Conservation (phyloP, 441 rosid genomes). For the Rhodomyrtus psidioides region DNA sequence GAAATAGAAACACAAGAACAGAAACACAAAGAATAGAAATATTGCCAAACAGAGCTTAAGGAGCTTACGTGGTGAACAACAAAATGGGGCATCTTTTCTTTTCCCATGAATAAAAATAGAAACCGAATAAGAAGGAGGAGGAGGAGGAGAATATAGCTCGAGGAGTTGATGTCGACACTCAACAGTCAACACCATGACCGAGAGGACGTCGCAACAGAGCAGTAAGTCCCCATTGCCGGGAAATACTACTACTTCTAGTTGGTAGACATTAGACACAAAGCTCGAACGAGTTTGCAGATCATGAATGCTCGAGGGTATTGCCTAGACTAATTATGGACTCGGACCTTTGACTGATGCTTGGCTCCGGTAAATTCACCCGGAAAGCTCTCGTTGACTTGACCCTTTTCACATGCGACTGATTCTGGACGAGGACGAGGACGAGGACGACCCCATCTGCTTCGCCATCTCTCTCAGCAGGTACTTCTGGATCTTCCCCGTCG, state of each 20-base stretch:
- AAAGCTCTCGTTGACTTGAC: background rate
- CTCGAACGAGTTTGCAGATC: too few relatives aligned
- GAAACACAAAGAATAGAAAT: too few relatives aligned
- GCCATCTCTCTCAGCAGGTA: slow-evolving; percentile 48
- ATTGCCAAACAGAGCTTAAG: too few relatives aligned
- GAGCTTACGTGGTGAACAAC: background rate
- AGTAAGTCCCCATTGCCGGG: background rate
- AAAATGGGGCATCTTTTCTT: background rate
- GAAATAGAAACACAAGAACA: too few relatives aligned
- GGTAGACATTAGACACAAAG: too few relatives aligned
- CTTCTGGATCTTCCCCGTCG: slow-evolving; percentile 76
- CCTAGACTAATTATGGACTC: background rate
- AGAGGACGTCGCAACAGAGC: background rate
- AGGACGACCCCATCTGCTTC: slow-evolving; percentile 30
- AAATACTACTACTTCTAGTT: background rate
- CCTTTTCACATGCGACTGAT: slow-evolving; percentile 38
- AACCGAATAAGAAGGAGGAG: background rate
- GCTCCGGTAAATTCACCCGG: background rate
- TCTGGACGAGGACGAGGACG: slow-evolving; percentile 2
- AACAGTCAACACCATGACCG: background rate
- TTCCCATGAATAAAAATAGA: background rate
- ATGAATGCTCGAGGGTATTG: too few relatives aligned
- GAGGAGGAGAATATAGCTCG: background rate
- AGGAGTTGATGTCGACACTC: background rate
- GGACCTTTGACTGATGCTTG: background rate